These are phyloP conservation scores for Botrytis medusae DNA, from an alignment of 2,329 filamentous ascomycete genomes.

Conservation along the genomic window DNA sequence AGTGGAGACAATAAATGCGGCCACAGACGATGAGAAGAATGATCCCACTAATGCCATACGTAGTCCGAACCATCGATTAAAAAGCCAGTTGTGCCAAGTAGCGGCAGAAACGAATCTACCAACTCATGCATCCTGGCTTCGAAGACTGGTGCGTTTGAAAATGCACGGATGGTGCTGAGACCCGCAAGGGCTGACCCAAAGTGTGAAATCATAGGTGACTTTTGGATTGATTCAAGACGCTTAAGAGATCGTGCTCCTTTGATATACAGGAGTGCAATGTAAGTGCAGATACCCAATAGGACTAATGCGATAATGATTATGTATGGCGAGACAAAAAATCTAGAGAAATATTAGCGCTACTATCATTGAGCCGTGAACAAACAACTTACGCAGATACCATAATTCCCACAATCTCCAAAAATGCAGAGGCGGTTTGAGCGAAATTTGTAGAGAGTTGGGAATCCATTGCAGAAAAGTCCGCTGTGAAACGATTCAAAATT, in stretches of 20 bases:
- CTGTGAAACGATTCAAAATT: constrained; percentile 73
- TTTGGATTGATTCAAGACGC: constrained; percentile 70
- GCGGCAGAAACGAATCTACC: constrained; percentile 66
- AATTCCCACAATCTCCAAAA: constrained; percentile 61
- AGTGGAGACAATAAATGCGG: constrained; percentile 60
- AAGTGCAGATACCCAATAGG: constrained; percentile 40
- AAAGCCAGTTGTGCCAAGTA: constrained; percentile 65
- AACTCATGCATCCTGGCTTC: constrained; percentile 64
- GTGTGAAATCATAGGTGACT: constrained; percentile 68
- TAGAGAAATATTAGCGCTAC: constrained; percentile 16
- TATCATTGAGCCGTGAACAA: background rate
- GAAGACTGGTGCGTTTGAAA: constrained; percentile 66
- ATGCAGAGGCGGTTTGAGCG: constrained; percentile 55
- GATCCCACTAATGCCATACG: constrained; percentile 70
- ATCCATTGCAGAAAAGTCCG: constrained; percentile 72
- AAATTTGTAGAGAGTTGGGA: constrained; percentile 62
- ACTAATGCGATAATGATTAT: constrained; percentile 59
- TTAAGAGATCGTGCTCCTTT: constrained; percentile 69
- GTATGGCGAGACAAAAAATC: constrained; percentile 59
- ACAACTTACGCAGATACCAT: constrained; percentile 54
- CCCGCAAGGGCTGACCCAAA: constrained; percentile 70
- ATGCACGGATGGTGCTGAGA: constrained; percentile 71
- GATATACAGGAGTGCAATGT: constrained; percentile 56
- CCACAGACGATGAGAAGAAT: constrained; percentile 63
- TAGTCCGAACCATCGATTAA: constrained; percentile 70